Base-by-base conservation (phyloP, 2,329 filamentous ascomycete species). In the Acephala macrosclerotiorum region DNA sequence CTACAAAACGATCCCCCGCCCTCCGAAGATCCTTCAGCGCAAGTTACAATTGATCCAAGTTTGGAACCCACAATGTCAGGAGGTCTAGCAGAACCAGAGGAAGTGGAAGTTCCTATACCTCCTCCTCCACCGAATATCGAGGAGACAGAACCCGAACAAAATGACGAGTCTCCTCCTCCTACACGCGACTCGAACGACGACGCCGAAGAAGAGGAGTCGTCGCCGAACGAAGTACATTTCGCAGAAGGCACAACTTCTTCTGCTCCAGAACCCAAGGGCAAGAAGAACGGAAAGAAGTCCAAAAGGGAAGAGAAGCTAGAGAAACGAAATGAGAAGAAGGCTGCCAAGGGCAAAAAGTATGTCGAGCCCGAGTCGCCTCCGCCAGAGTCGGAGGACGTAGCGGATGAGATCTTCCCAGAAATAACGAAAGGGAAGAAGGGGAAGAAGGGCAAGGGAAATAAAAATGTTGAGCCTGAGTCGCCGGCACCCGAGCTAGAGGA, bases 221-320 rank as follows among this genome's bases (percentile, higher is more conserved):
- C 49, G 25, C 33, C 49, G 22, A 53, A 63, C 49, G 16, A 59
- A 38, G 22, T 70, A 45, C 69, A 67, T 55, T 71, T 70, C 36
- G 65, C 65, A 33, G 65, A 68, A 33, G 66, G 36, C 12, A 64
- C 60, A 25, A 53, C 67, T 35, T 66, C 66, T 42, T 59, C 66
- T 36, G 60, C 63, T 58, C 20, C 59, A 18, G 67, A 65, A 36
- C 25, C 40, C 18, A 20, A 61, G 36, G 58, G 38, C 25, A 65
- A 66, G 60, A 71, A 69, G 47, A 66, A 61, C 14, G 71, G 68
- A 33, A 69, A 70, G 59, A 64, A 67, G 53, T 60, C 58, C 47
- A 66, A 65, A 42, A 67, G 64, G 25, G 61, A 65, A 11, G 35
- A 58, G 20, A 71, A 65, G 51, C 66, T 66, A 42, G 67, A 64